Conservation (phyloP, 2,329 filamentous ascomycete genomes). For the Ophiostoma australiae region DNA sequence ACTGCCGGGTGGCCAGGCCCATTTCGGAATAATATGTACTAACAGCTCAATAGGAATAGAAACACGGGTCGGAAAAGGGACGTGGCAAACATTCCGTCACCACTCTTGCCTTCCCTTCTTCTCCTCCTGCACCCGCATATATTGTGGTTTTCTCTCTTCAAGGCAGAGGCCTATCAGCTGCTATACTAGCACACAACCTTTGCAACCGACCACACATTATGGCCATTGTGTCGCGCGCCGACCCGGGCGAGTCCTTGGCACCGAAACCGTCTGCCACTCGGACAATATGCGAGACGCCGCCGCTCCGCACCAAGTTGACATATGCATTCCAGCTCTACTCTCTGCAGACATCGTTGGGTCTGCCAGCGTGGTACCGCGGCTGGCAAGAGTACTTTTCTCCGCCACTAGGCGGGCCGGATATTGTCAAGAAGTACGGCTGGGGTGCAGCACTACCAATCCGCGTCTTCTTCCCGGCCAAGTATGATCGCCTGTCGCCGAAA, state of each 20-base stretch:
- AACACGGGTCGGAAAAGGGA: neutral
- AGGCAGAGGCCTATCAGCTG: neutral
- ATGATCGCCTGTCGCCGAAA: neutral
- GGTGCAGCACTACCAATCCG: neutral
- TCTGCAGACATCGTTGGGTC: neutral
- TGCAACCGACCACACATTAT: neutral
- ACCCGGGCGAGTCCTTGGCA: neutral
- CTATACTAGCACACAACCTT: neutral
- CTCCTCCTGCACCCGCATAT: neutral
- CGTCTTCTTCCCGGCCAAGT: neutral
- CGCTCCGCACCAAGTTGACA: neutral
- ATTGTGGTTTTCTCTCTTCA: neutral
- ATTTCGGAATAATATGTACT: neutral
- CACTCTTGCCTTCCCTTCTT: neutral
- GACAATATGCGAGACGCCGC: neutral
- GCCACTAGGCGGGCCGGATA: neutral
- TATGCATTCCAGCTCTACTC: constrained; percentile 1
- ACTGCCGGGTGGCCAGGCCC: neutral
- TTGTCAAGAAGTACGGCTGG: constrained; percentile 4
- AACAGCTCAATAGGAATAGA: neutral
- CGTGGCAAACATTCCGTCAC: neutral
- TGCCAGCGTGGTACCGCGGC: neutral
- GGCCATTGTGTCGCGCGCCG: neutral
- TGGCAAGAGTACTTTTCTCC: constrained; percentile 1
- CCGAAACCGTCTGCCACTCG: neutral